These are phyloP conservation scores for Saitozyma sp. DNA, from an alignment of 768 basidiomycete species.

Conservation along the genomic window DNA sequence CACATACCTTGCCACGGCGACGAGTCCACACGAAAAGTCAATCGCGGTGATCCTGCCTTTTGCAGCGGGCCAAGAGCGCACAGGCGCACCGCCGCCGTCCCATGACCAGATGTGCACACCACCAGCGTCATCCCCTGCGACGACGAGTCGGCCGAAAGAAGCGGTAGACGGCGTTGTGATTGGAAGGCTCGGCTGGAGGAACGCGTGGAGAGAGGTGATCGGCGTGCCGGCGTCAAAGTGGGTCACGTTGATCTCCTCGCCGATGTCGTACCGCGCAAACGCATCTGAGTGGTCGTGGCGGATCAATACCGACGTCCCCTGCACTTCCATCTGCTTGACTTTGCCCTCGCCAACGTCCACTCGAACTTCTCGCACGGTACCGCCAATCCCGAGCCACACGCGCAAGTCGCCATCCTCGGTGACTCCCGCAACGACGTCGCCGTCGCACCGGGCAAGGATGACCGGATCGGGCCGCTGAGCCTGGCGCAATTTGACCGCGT, in stretches of 20 bases:
- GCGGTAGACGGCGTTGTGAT: conserved; percentile 9
- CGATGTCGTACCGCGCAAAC: conserved; percentile 22
- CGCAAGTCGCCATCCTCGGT: conserved; percentile 43
- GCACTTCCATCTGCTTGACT: conserved; percentile 24
- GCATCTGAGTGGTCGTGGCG: neutral
- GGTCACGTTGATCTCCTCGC: neutral
- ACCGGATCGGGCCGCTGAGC: conserved; percentile 28
- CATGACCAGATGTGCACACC: conserved; percentile 36
- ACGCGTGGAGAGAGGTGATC: conserved; percentile 14
- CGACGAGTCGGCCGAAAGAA: conserved; percentile 29
- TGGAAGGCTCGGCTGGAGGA: conserved; percentile 16
- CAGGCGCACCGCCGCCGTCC: conserved; percentile 17
- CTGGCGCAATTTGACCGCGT: conserved; percentile 28
- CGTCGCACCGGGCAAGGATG: conserved; percentile 32
- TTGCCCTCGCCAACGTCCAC: conserved; percentile 33
- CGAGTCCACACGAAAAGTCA: conserved; percentile 34
- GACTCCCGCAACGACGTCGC: conserved; percentile 34
- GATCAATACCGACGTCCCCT: conserved; percentile 16
- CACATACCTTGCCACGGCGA: conserved; percentile 40
- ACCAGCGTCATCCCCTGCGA: conserved; percentile 36
- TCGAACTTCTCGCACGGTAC: conserved; percentile 14
- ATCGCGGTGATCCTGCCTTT: conserved; percentile 37
- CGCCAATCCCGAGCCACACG: conserved; percentile 22
- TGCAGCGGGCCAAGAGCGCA: conserved; percentile 31
- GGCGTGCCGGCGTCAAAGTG: conserved; percentile 1